A percentile compares a stretch with the other conserved stretches of the same genome.
phyloP scores from a whole-genome alignment of 768 basidiomycete species.

The Boletellus ananiceps region DNA sequence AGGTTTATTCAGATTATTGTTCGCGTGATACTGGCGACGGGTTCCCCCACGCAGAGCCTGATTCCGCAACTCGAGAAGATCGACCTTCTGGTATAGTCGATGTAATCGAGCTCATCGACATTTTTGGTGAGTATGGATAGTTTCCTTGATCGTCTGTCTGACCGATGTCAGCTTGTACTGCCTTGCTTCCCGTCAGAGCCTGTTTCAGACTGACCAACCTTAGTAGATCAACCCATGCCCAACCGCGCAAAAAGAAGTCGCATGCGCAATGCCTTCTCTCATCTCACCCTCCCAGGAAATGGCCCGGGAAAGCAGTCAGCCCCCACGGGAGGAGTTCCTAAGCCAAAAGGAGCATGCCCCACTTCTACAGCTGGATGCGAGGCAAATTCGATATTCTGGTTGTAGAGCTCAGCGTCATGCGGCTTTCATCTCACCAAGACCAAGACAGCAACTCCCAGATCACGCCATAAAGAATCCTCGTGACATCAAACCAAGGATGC shows the following conservation, averaged over 20 bases:
- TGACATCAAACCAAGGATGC: slow-evolving; percentile 4
- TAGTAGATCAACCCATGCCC: background rate
- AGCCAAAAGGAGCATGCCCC: slow-evolving; percentile 3
- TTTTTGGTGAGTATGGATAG: no score
- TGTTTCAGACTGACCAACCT: background rate
- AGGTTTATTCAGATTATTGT: no score
- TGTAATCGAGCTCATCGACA: no score
- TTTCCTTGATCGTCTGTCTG: no score
- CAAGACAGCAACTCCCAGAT: slow-evolving; percentile 11
- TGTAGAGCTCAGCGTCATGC: slow-evolving; percentile 8
- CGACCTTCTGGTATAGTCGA: no score
- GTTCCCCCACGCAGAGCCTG: no score
- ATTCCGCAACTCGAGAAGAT: no score
- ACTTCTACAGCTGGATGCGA: slow-evolving; percentile 13
- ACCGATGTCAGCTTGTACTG: no score
- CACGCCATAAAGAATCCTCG: slow-evolving; percentile 1
- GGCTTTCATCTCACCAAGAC: slow-evolving; percentile 14
- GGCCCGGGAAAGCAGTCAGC: background rate
- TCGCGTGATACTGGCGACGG: no score
- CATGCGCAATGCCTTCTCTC: background rate
- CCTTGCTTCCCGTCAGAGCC: background rate
- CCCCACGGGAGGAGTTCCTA: background rate
- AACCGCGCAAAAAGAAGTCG: background rate
- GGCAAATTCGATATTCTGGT: slow-evolving; percentile 6
- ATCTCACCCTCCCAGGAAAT: slow-evolving; percentile 1